Evolutionary conservation across 352 stramenopile species (phyloP), one percentile per base, ranked within the genome.

Genomic region (Phytophthora palmivora): DNA sequence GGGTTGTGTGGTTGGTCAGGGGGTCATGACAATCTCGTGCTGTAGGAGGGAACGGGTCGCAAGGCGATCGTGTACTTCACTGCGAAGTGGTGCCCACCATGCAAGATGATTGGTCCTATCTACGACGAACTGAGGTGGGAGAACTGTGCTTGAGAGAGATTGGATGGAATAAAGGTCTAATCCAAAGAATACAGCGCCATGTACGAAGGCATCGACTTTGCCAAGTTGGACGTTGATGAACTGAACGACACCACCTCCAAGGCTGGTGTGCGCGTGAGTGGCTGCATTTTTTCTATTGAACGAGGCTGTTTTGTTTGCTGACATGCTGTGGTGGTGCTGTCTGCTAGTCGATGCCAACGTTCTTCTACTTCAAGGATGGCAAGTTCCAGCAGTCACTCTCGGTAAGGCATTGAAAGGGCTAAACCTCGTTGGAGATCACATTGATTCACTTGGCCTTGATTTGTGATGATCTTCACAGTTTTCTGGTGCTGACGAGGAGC

Each of bases 31-130:
- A n/a, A 24, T 37, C 19, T 6, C 12, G 30, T 55, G 2, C 6
- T 61, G 37, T 44, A 92, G 86, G 52, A 84, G 24, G 86, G 84
- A 41, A 85, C 66, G 15, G 81, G 72, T 6, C 70, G 78, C 57
- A 93, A 93, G 53, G 67, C 84, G 9, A 82, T 97, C 42, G 87
- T 96, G 43, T 96, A 97, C 72, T 97, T 96, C 58, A 95, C 82
- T 38, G 88, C 90, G 21, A 89, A 85, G 68, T 97, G 90, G 90
- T 97, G 90, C 50, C 82, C 83, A n/a, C 90, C 90, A 9, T 97
- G 90, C 84, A 96, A 96, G 70, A 87, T 95, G 70, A 96, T 97
- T 58, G 85, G 80, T 6, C 90, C 90, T 8, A 89, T 94, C 58
- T 96, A 90, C 67, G 82, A 94, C 53, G 74, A 94, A 34, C 72